A percentile compares a stretch with the other conserved stretches of the same genome.
Conservation (phyloP, 2,329 filamentous ascomycete species). For the Pseudogymnoascus verrucosus region DNA sequence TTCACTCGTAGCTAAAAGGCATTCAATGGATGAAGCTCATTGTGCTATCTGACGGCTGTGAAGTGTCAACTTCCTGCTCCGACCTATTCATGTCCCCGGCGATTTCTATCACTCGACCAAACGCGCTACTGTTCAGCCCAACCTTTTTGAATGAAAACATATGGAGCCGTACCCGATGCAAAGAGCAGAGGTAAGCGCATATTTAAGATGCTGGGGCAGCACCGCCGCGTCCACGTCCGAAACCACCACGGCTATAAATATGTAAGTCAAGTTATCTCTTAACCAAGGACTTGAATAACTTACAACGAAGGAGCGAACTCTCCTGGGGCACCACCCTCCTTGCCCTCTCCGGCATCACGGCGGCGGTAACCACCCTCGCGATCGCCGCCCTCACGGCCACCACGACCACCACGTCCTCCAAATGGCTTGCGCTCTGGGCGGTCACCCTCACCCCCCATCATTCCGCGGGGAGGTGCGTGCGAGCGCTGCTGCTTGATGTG, state of each 20-base stretch:
- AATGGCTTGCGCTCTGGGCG: constrained; percentile 69
- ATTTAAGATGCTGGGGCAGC: constrained; percentile 45
- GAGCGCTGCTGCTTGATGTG: constrained; percentile 99
- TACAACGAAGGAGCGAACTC: constrained; percentile 88
- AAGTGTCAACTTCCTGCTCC: constrained; percentile 36
- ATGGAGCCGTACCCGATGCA: constrained; percentile 29
- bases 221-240: constrained; percentile 80
- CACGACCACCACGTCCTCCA: constrained; percentile 55
- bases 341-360: constrained; percentile 75
- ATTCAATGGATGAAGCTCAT: constrained; percentile 28
- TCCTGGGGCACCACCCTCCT: constrained; percentile 87
- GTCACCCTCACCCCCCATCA: constrained; percentile 82
- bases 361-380: constrained; percentile 88
- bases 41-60: constrained; percentile 32
- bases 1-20: constrained; percentile 11
- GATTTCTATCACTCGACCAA: constrained; percentile 41
- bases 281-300: constrained; percentile 31
- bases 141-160: constrained; percentile 26
- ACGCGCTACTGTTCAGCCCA: constrained; percentile 40
- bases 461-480: constrained; percentile 94
- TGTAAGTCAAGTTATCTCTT: constrained; percentile 29
- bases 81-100: constrained; percentile 37
- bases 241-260: constrained; percentile 64
- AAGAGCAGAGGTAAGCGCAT: constrained; percentile 26
- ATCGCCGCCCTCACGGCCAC: constrained; percentile 60